These are phyloP conservation scores for Xerocomellus chrysenteron DNA, from an alignment of 768 basidiomycete genomes.

Conservation along the genomic window DNA sequence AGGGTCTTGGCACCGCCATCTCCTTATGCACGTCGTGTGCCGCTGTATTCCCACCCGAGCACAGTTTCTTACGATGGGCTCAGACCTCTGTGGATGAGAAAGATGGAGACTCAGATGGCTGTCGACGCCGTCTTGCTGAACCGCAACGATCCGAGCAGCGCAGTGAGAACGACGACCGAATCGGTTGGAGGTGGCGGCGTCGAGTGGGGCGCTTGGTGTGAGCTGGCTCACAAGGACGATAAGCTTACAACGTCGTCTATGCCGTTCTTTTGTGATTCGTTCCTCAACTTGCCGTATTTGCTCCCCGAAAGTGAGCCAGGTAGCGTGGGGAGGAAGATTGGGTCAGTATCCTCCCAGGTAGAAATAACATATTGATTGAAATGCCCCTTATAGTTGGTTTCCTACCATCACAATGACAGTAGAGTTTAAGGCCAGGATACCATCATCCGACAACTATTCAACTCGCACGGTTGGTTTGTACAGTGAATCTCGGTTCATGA, in stretches of 20 bases:
- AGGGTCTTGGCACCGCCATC: conserved; percentile 48
- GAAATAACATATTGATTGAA: neutral
- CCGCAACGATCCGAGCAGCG: conserved; percentile 39
- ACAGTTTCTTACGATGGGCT: conserved; percentile 26
- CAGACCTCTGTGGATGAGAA: conserved; percentile 36
- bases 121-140: conserved; percentile 41
- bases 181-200: conserved; percentile 53
- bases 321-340: conserved; percentile 15
- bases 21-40: conserved; percentile 57
- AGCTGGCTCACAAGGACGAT: conserved; percentile 47
- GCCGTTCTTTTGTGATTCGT: conserved; percentile 58
- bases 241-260: conserved; percentile 47
- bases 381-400: conserved; percentile 46
- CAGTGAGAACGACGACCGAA: conserved; percentile 36
- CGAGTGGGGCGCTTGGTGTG: conserved; percentile 57
- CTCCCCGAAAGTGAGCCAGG: conserved; percentile 47
- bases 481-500: conserved; percentile 49
- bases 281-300: conserved; percentile 44
- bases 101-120: conserved; percentile 35
- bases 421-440: conserved; percentile 64
- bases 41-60: conserved; percentile 55
- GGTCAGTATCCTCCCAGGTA: conserved; percentile 10
- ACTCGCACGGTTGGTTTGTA: conserved; percentile 58
- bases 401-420: conserved; percentile 61
- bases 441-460: conserved; percentile 43